Evolutionary conservation across 2,329 filamentous ascomycete species (phyloP).

Genomic region (Trichoderma oligosporum): DNA sequence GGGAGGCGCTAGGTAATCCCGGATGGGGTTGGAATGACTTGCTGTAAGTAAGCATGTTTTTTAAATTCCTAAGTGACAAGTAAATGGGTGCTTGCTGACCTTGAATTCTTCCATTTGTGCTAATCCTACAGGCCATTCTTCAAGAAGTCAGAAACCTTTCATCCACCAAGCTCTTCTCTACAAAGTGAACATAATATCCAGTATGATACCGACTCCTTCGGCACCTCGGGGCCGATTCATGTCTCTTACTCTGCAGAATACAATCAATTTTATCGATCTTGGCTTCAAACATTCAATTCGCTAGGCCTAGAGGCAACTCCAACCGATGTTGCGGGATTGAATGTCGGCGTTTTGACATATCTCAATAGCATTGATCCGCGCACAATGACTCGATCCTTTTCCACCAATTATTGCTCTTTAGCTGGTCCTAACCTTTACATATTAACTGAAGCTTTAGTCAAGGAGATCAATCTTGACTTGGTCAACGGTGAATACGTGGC

Average conservation of each 20-base stretch:
- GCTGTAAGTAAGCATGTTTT: slow-evolving; percentile 30
- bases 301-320: slow-evolving; percentile 41
- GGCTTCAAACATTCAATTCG: slow-evolving; percentile 45
- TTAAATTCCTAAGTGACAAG: not conserved
- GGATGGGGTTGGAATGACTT: slow-evolving; percentile 55
- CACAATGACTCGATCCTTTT: slow-evolving; percentile 48
- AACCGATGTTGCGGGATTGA: slow-evolving; percentile 47
- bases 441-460: slow-evolving; percentile 31
- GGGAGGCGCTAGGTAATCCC: slow-evolving; percentile 54
- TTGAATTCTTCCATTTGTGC: not conserved
- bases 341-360: slow-evolving; percentile 48
- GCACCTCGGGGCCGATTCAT: slow-evolving; percentile 45
- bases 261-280: slow-evolving; percentile 41
- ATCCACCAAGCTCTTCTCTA: slow-evolving; percentile 35
- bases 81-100: not conserved
- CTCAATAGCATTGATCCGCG: slow-evolving; percentile 46
- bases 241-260: slow-evolving; percentile 43
- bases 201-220: slow-evolving; percentile 40
- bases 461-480: slow-evolving; percentile 29
- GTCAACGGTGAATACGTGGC: slow-evolving; percentile 23
- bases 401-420: slow-evolving; percentile 41
- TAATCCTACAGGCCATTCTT: slow-evolving; percentile 43
- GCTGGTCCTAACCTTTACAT: slow-evolving; percentile 42
- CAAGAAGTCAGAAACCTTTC: slow-evolving; percentile 48
- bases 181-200: slow-evolving; percentile 35